Conservation (phyloP, 2,329 filamentous ascomycete genomes). For the Botrytis hyacinthi region DNA sequence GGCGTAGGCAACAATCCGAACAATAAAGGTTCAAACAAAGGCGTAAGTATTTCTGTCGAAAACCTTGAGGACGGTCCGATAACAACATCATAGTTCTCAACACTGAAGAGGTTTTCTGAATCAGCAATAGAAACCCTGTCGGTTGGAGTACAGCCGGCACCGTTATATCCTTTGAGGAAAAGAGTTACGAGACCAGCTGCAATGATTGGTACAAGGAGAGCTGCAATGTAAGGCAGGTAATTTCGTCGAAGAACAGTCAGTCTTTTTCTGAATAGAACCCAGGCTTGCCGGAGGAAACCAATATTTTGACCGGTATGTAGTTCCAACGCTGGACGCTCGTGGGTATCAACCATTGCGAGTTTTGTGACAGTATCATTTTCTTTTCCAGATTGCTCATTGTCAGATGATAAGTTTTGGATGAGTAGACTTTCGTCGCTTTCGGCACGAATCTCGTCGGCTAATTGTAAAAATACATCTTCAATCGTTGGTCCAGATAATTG, state of each 20-base stretch:
- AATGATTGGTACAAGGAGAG: constrained; percentile 74
- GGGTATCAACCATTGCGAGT: constrained; percentile 16
- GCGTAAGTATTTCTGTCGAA: constrained; percentile 29
- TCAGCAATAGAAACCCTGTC: constrained; percentile 46
- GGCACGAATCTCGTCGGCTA: constrained; percentile 74
- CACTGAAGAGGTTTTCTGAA: constrained; percentile 31
- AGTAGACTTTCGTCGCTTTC: constrained; percentile 41
- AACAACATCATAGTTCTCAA: constrained; percentile 36
- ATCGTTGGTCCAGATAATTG: constrained; percentile 86
- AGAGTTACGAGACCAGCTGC: constrained; percentile 77
- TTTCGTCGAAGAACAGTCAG: constrained; percentile 75
- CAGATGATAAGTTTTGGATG: constrained; percentile 16
- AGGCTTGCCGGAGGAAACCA: constrained; percentile 66
- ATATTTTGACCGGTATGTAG: constrained; percentile 69
- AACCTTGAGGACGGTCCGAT: constrained; percentile 48
- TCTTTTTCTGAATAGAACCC: constrained; percentile 75
- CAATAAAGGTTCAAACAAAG: constrained; percentile 31
- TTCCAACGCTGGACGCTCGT: constrained; percentile 42
- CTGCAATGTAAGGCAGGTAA: constrained; percentile 71
- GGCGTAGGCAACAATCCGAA: constrained; percentile 27
- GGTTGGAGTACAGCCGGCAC: constrained; percentile 51
- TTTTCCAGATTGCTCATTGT: constrained; percentile 18
- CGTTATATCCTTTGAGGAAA: constrained; percentile 61
- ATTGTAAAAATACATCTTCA: constrained; percentile 85
- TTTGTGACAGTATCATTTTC: constrained; percentile 36